Evolutionary conservation across 176 grass and related monocot species (phyloP).

Genomic region (Areca catechu): DNA sequence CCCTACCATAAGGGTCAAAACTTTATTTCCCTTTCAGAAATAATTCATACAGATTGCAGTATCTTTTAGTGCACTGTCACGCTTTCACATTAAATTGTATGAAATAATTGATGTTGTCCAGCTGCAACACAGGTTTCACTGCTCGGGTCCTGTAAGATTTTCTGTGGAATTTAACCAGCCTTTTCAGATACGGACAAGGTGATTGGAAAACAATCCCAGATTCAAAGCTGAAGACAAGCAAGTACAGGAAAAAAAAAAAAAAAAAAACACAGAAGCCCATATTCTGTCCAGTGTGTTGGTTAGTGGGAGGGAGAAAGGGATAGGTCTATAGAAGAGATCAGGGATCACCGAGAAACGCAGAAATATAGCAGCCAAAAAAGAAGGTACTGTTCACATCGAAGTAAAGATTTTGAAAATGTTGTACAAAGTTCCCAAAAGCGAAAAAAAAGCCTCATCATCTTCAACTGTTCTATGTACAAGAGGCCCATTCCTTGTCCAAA

Average conservation of each 20-base stretch:
- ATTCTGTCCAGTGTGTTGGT: not conserved
- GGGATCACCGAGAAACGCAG: not conserved
- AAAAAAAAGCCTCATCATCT: constrained; percentile 18
- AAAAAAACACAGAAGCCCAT: not conserved
- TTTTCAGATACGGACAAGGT: not conserved
- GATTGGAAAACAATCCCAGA: not conserved
- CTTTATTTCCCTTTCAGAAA: constrained; percentile 17
- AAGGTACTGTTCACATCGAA: not conserved
- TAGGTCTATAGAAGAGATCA: too few species aligned
- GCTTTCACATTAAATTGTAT: not conserved
- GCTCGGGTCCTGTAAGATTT: not conserved
- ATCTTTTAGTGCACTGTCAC: constrained; percentile 13
- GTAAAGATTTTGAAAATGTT: not conserved
- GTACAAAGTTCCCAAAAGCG: constrained; percentile 6
- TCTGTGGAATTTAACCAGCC: constrained; percentile 1
- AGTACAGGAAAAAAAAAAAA: not conserved
- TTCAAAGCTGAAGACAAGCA: not conserved
- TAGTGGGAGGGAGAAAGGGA: not conserved
- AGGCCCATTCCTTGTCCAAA: constrained; percentile 9
- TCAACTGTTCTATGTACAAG: not conserved
- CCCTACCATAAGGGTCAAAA: not conserved
- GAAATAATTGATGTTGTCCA: constrained; percentile 8
- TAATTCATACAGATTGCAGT: not conserved
- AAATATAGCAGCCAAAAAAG: not conserved
- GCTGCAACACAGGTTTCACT: constrained; percentile 10